Base-by-base conservation (phyloP, 1,139 yeast species). In the Sugiyamaella castrensis region DNA sequence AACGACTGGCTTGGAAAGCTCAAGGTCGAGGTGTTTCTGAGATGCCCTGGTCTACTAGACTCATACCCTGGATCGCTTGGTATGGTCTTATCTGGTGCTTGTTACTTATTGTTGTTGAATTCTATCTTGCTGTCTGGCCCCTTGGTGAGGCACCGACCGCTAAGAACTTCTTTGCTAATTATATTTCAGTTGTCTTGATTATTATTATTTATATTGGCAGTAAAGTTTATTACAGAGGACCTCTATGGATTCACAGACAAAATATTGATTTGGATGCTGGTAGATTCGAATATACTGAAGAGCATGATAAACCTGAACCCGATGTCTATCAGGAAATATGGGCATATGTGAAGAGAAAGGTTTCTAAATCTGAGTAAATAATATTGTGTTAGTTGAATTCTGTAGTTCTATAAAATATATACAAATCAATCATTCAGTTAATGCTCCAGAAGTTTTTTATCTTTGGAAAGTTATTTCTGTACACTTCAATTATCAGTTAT, bases 1-100 rank as follows among this genome's bases (percentile, higher is more conserved):
- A 85, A 67, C 75, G 78, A 65, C 70, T 74, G 45, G 92, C 89
- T 1, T 74, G 79, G 57, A 64, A 72, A 39, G 79, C 74, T 0
- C 88, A 84, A 58, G 76, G 77, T 6, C 67, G 81, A 31, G 74
- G 74, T 48, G 67, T 89, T 44, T 68, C 73, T 26, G 62, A 70
- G 1, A 72, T 86, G 43, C 84, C 89, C 0, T 69, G 54, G 54
- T 46, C 41, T 27, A 40, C 52, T 24, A 16, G 31, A 8, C 27
- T 15, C 19, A 19, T 41, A 35, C 53, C 55, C 19, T 54, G 30
- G 10, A 39, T 48, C 12, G 58, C 64, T 3, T 60, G 52, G 38
- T 59, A 54, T 40, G 64, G 65, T 6, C 41, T 62, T 8, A 54
- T 48, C 33, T 58, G 60, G 38, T 62, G 64, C 32, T 27, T 53